A percentile compares a stretch with the other conserved stretches of the same genome.
phyloP scores from a whole-genome alignment of 179 eudicot species.

The Pouteria campechiana region DNA sequence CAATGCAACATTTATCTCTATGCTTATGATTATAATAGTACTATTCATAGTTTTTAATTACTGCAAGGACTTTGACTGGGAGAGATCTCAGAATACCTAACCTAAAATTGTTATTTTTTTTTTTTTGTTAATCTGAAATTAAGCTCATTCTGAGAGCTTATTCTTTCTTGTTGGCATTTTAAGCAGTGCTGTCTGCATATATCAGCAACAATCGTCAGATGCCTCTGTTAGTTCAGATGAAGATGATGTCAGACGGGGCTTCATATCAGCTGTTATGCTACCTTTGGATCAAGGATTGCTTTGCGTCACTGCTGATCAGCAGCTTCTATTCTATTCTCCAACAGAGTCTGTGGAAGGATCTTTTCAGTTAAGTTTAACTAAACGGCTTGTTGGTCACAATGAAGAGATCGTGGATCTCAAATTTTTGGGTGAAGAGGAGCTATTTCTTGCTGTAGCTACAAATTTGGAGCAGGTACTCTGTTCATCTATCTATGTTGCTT shows the following conservation, averaged over 20 bases:
- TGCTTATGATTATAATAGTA: too few species aligned
- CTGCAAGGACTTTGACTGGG: background rate
- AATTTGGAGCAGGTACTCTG: slow-evolving; percentile 90
- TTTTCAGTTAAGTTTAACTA: slow-evolving; percentile 41
- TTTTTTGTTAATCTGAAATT: background rate
- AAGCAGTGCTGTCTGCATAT: slow-evolving; percentile 64
- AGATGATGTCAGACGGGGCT: slow-evolving; percentile 71
- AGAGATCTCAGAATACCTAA: too few species aligned
- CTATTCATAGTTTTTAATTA: too few species aligned
- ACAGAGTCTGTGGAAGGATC: slow-evolving; percentile 29
- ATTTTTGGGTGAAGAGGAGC: slow-evolving; percentile 88
- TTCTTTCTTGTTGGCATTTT: slow-evolving; percentile 9
- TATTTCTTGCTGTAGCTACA: slow-evolving; percentile 90
- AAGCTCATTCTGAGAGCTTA: background rate
- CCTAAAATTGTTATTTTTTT: background rate
- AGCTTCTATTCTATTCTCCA: slow-evolving; percentile 70
- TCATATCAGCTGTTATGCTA: slow-evolving; percentile 69
- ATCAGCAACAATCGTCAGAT: slow-evolving; percentile 83
- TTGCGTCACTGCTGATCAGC: slow-evolving; percentile 87
- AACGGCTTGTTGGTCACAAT: slow-evolving; percentile 76
- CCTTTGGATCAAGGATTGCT: slow-evolving; percentile 77
- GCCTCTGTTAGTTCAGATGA: slow-evolving; percentile 52
- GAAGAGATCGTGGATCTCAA: slow-evolving; percentile 96
- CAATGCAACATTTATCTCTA: too few species aligned
- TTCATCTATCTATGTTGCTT: too few species aligned